Conservation (phyloP, 192 early-diverging fungal genomes). For the Dispira simplex region DNA sequence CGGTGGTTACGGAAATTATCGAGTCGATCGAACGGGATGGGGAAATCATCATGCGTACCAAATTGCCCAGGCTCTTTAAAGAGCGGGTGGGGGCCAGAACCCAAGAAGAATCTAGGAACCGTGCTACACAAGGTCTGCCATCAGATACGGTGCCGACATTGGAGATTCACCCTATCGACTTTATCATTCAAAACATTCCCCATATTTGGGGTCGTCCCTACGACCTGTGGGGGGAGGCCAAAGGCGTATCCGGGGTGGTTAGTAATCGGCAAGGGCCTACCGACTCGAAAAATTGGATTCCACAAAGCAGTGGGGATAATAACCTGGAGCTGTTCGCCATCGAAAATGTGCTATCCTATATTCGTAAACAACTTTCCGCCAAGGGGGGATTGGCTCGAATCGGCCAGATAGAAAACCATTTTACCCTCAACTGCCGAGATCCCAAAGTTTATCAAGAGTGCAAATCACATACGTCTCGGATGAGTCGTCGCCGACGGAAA, state of each 20-base stretch:
- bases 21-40: conserved; percentile 35
- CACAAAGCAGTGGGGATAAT: conserved; percentile 50
- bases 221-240: conserved; percentile 47
- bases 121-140: conserved; percentile 18
- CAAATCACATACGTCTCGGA: conserved; percentile 14
- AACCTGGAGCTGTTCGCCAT: conserved; percentile 51
- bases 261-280: conserved; percentile 30
- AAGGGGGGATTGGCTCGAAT: conserved; percentile 41
- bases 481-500: conserved; percentile 19
- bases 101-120: conserved; percentile 20
- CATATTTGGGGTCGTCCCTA: conserved; percentile 54
- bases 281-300: conserved; percentile 37
- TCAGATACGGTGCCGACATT: conserved; percentile 23
- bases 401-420: conserved; percentile 44
- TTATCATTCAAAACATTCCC: conserved; percentile 57
- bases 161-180: conserved; percentile 43
- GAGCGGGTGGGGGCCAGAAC: conserved; percentile 19
- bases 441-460: conserved; percentile 24
- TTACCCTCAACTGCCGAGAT: conserved; percentile 36
- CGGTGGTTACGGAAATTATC: conserved; percentile 42
- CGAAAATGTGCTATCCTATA: conserved; percentile 38
- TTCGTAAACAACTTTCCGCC: conserved; percentile 41
- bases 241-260: conserved; percentile 22
- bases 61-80: not conserved
- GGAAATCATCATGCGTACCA: conserved; percentile 25